Base-by-base conservation (phyloP, 441 rosid species). In the Pelargonium cotyledonis region DNA sequence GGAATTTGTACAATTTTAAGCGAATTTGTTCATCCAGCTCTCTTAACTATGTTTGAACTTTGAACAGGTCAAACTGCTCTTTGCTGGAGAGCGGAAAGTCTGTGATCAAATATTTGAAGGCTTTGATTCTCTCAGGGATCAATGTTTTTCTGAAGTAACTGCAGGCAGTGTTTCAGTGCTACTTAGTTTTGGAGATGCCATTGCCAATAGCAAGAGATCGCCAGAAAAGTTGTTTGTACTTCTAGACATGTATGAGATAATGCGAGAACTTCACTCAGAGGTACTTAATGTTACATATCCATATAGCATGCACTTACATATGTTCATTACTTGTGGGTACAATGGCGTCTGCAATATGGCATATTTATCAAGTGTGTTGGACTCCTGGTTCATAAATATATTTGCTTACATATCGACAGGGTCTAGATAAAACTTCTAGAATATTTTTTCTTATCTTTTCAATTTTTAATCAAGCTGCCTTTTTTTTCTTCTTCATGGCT, bases 121-220 rank as follows among this genome's bases (percentile, higher is more conserved):
- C 72, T 91, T 81, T 74, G 96, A 88, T 72, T 81, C 96, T 70
- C 87, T 89, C 49, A 83, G 88, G 49, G 99, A 94, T 86, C 96
- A 89, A 79, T 88, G 94, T 76, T 94, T 94, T 75, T 94, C 96
- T 66, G 96, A 89, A 76, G 95, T 90, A 73, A 84, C 96, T 9
- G 61, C 87, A 38, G 82, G 84, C 70, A 88, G 97, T 76, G 94
- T 94, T 66, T 81, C 91, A 65, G 85, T 88, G 84, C 92, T 94
- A 68, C 99, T 94, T 76, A 94, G 99, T 85, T 94, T 94, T 84
- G 99, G 97, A 29, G 99, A 94, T 74, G 99, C 96, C 44, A 94
- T 94, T 83, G 96, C 99, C 64, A 89, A 73, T 75, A 94, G 99
- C 92, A 94, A 94, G 86, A 84, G 97, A 75, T 94, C 97, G 44